Percentiles rank a stretch among this genome's conserved stretches.
phyloP scores from a whole-genome alignment of 306 rosid genomes.

The Lithocarpus polystachyus region DNA sequence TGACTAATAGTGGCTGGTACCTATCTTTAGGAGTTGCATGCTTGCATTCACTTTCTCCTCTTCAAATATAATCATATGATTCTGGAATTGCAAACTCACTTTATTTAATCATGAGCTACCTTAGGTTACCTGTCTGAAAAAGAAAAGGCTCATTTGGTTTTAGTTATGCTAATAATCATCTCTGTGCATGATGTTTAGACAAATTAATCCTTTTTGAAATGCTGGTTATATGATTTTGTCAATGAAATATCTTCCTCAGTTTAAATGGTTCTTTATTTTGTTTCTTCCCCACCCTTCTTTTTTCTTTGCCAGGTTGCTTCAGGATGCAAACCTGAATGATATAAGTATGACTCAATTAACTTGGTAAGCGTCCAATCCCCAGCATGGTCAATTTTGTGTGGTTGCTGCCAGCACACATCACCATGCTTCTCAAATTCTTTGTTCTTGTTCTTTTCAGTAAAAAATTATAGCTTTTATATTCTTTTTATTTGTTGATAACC shows the following conservation, averaged over 20 bases:
- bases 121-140: not conserved
- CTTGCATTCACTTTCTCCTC: not conserved
- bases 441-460: not conserved
- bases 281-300: not conserved
- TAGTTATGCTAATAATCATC: not conserved
- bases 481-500: not conserved
- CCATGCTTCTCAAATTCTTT: not conserved
- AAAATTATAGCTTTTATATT: not conserved
- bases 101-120: constrained; percentile 3
- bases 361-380: constrained; percentile 49
- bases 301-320: constrained; percentile 67
- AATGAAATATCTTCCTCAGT: not conserved
- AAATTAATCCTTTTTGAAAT: not conserved
- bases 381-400: not conserved
- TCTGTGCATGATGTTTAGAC: not conserved
- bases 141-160: constrained; percentile 1
- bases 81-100: not conserved
- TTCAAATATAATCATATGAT: not conserved
- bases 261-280: not conserved
- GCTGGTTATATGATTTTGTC: not conserved
- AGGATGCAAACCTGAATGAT: constrained; percentile 78
- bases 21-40: not conserved
- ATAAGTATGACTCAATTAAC: constrained; percentile 74
- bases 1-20: not conserved
- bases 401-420: constrained; percentile 5